Evolutionary conservation across 768 basidiomycete species (phyloP).

Genomic region (Lactifluus piperatus): DNA sequence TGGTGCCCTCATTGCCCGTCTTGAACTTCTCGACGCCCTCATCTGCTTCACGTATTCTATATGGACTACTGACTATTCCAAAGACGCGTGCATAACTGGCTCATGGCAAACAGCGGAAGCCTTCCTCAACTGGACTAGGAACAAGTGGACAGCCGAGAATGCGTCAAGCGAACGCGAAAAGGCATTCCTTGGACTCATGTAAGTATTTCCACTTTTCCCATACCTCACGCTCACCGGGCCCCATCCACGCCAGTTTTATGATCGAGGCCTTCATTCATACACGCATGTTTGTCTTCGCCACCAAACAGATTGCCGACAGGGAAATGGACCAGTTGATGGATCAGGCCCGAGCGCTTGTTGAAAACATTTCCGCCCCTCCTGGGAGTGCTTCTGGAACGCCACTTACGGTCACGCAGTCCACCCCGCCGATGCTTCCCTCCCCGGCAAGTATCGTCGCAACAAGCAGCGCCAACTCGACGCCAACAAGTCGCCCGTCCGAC

Average conservation of each 20-base stretch:
- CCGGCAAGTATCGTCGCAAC: constrained; percentile 60
- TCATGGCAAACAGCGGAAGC: constrained; percentile 64
- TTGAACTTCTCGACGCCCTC: constrained; percentile 75
- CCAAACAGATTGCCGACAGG: constrained; percentile 24
- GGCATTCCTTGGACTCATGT: constrained; percentile 75
- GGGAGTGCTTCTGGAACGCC: constrained; percentile 16
- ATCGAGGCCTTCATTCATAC: constrained; percentile 66
- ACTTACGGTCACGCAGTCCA: constrained; percentile 22
- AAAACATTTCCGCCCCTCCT: constrained; percentile 16
- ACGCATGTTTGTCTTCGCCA: constrained; percentile 39
- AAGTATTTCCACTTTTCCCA: constrained; percentile 31
- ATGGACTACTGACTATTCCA: constrained; percentile 66
- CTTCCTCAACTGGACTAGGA: constrained; percentile 64
- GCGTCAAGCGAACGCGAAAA: constrained; percentile 39
- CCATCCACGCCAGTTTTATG: constrained; percentile 48
- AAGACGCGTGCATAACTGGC: constrained; percentile 44
- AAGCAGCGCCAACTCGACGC: constrained; percentile 71
- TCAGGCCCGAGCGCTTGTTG: constrained; percentile 21
- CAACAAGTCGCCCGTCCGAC: constrained; percentile 48
- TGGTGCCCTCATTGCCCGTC: constrained; percentile 64
- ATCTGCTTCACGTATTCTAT: constrained; percentile 77
- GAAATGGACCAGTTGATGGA: constrained; percentile 19
- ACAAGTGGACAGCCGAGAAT: constrained; percentile 48
- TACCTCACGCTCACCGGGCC: constrained; percentile 28
- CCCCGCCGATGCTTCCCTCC: constrained; percentile 73